Percentiles rank a stretch among this genome's conserved stretches.
These are phyloP conservation scores for Phytophthora crassamura DNA, from an alignment of 352 stramenopile species.

Conservation along the genomic window DNA sequence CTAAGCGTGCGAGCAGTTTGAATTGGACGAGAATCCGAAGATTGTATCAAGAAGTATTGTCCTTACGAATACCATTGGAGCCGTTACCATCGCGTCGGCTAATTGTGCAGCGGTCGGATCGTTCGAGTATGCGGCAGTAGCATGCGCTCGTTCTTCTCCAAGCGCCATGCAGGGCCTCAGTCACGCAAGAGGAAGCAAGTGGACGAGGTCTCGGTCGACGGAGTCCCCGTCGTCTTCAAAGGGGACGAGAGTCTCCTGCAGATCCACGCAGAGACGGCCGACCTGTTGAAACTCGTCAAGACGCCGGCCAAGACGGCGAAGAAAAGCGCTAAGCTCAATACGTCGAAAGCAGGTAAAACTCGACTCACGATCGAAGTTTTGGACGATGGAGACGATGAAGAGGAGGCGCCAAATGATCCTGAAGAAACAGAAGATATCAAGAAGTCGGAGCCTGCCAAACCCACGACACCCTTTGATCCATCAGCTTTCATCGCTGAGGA, in stretches of 20 bases:
- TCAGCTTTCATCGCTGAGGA: slow-evolving; percentile 68
- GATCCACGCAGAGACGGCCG: slow-evolving; percentile 63
- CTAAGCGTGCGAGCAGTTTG: no score
- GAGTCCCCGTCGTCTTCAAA: slow-evolving; percentile 37
- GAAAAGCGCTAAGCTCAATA: slow-evolving; percentile 31
- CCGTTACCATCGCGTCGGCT: slow-evolving; percentile 31
- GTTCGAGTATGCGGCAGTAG: slow-evolving; percentile 34
- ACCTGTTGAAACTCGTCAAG: slow-evolving; percentile 67
- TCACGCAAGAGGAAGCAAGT: slow-evolving; percentile 33
- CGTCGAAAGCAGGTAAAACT: slow-evolving; percentile 35
- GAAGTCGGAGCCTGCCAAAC: slow-evolving; percentile 6
- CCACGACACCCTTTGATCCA: slow-evolving; percentile 35
- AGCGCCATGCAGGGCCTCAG: slow-evolving; percentile 34
- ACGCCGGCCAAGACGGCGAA: slow-evolving; percentile 35
- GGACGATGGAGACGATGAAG: slow-evolving; percentile 49
- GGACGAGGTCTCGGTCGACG: slow-evolving; percentile 19
- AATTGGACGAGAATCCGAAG: no score
- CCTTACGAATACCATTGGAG: background rate
- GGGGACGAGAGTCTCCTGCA: slow-evolving; percentile 62
- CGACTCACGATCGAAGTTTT: slow-evolving; percentile 77
- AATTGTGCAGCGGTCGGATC: slow-evolving; percentile 25
- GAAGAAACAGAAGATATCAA: background rate
- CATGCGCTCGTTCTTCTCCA: slow-evolving; percentile 48
- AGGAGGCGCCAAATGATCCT: slow-evolving; percentile 2
- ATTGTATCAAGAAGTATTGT: no score